phyloP scores from a whole-genome alignment of 2,329 filamentous ascomycete genomes.

The Metarhizium rileyi region DNA sequence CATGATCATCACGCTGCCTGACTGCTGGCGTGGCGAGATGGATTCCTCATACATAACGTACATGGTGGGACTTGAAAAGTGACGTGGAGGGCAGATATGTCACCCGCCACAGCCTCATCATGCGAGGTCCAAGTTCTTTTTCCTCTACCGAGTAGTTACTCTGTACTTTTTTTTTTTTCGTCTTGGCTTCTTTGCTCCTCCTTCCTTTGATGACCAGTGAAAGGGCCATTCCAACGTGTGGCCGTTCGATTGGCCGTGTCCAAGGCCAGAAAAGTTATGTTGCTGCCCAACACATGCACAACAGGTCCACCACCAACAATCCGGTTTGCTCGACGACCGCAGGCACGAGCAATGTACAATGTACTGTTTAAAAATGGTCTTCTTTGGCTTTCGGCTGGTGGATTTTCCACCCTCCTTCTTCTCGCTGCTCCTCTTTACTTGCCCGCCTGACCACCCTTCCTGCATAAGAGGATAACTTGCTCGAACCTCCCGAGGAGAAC shows the following conservation, averaged over 20 bases:
- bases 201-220: neutral
- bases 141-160: too few relatives aligned
- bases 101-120: neutral
- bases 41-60: neutral
- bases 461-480: neutral
- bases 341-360: neutral
- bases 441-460: neutral
- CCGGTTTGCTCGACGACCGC: neutral
- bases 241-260: slow-evolving; percentile 8
- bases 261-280: slow-evolving; percentile 2
- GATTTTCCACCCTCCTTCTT: neutral
- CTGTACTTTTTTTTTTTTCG: too few relatives aligned
- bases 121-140: neutral
- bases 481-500: too few relatives aligned
- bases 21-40: neutral
- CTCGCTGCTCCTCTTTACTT: neutral
- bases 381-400: neutral
- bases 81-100: neutral
- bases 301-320: slow-evolving; percentile 5
- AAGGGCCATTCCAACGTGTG: neutral
- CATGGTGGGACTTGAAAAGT: neutral
- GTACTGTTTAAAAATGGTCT: neutral
- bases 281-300: slow-evolving; percentile 16
- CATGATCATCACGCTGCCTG: neutral
- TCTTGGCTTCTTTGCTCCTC: too few relatives aligned